Evolutionary conservation across 2,329 filamentous ascomycete species (phyloP), one percentile per base, ranked within the genome.

Genomic region (Colletotrichum aenigma): DNA sequence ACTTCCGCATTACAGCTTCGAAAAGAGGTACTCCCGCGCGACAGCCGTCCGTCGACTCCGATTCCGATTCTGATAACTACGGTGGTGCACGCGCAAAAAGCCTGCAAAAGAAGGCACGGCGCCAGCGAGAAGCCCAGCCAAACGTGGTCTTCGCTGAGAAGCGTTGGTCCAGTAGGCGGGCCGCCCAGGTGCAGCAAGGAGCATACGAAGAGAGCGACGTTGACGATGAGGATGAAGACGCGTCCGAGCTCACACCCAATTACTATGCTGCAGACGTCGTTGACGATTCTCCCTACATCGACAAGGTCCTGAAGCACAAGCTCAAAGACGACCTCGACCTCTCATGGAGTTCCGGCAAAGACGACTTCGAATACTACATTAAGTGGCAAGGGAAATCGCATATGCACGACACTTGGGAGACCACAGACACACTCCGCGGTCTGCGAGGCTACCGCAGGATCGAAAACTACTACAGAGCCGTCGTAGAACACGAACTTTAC

Each of bases 301-400:
- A 99, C 83, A 93, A 95, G 78, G 94, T 99, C 68, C 91, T 99
- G 70, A 95, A 97, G 78, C 96, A 98, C 84, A 93, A 94, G 65
- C 87, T 95, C 48, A 94, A 93, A 83, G 93, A 95, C 38, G 95
- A 90, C 18, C 85, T 90, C 62, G 91, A 91, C 77, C 84, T 92
- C 73, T 85, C 89, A 16, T 87, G 88, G 71, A 93, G 95, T 64
- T 83, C 89, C 3, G 88, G 85, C 28, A 89, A 90, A 79, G 91
- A 96, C 69, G 95, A 98, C 82, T 98, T 97, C 80, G 95, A 98
- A 81, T 99, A 89, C 80, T 91, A 93, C 85, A 96, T 99, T 85
- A 99, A 99, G 87, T 99, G 97, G 97, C 95, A 98, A 85, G 95
- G 94, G 79, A 95, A 96, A 85, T 98, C 97, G 13, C 96, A 99